Conservation (phyloP, 768 basidiomycete genomes). For the Kwoniella europaea region DNA sequence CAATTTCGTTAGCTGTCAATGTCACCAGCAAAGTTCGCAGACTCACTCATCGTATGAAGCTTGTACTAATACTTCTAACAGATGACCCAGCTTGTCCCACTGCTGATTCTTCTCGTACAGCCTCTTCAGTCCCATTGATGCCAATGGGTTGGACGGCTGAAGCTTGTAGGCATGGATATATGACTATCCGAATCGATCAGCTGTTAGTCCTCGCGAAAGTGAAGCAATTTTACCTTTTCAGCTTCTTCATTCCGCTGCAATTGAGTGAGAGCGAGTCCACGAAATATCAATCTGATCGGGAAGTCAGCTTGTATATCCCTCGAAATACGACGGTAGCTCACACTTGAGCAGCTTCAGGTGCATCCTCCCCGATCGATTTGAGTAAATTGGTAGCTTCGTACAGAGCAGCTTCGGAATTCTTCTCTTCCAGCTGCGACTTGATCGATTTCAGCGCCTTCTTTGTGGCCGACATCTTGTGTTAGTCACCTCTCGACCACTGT, state of each 20-base stretch:
- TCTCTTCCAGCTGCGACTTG: constrained; percentile 40
- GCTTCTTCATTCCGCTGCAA: constrained; percentile 72
- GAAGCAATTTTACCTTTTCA: constrained; percentile 75
- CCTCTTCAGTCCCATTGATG: constrained; percentile 60
- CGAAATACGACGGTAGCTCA: constrained; percentile 16
- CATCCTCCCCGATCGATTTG: constrained; percentile 35
- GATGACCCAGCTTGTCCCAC: constrained; percentile 34
- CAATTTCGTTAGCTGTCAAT: not conserved
- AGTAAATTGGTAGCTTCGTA: constrained; percentile 42
- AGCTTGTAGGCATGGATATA: constrained; percentile 76
- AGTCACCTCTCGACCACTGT: constrained; percentile 4
- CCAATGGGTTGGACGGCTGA: constrained; percentile 73
- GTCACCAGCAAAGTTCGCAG: not conserved
- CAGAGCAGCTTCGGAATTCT: constrained; percentile 43
- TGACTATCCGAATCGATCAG: constrained; percentile 61
- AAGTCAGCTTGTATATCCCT: constrained; percentile 1
- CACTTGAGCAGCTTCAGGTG: constrained; percentile 45
- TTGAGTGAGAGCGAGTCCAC: constrained; percentile 78
- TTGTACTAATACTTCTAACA: constrained; percentile 66
- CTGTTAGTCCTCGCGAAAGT: not conserved
- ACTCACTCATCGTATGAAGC: constrained; percentile 68
- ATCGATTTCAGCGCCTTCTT: constrained; percentile 54
- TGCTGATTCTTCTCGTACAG: constrained; percentile 49
- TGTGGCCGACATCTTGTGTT: constrained; percentile 27
- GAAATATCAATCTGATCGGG: constrained; percentile 74